Base-by-base conservation (phyloP, 2,329 filamentous ascomycete genomes). In the Coleophoma eucalyptorum region DNA sequence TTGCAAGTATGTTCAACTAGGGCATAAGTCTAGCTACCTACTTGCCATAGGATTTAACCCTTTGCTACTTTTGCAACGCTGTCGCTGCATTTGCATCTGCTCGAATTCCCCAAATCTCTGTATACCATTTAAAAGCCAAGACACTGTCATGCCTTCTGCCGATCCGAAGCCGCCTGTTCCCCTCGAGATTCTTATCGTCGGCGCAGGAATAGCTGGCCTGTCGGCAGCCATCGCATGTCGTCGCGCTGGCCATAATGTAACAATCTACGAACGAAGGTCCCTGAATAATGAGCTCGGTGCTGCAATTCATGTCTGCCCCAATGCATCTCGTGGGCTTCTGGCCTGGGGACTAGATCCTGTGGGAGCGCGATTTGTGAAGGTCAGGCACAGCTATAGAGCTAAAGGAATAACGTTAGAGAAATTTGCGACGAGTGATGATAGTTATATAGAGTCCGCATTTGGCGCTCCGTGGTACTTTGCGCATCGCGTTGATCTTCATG, bases 401-500 rank as follows among this genome's bases (percentile, higher is more conserved):
- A 33, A 53, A 20, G 59, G 55, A 0, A 33, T 40, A 5, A 51
- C 56, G 0, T 42, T 62, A 11, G 31, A 45, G 46, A 46, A 20
- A 15, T 56, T 59, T n/a, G 15, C 49, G 12, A 47, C 54, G 40
- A 34, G 19, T 12, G 53, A 58, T 19, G 53, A 56, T 12, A 21
- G 12, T 4, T 47, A 62, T 44, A 32, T 57, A 5, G 45, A 49
- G 21, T 26, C 34, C 12, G 50, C 33, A 34, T 61, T 52, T 45
- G 64, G 62, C 1, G 56, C 54, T 19, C 48, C 50, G 7, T 48
- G 51, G 44, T 65, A 54, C 34, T 56, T 52, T 48, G 55, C 68
- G 11, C 71, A 74, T 52, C 64, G 71, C n/a, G 67, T 72, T 20
- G 71, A 73, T 51, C 57, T 75, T 41, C 71, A 74, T 52, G 65